phyloP scores from a whole-genome alignment of 106 monocot genomes.

The Dioscorea alata region DNA sequence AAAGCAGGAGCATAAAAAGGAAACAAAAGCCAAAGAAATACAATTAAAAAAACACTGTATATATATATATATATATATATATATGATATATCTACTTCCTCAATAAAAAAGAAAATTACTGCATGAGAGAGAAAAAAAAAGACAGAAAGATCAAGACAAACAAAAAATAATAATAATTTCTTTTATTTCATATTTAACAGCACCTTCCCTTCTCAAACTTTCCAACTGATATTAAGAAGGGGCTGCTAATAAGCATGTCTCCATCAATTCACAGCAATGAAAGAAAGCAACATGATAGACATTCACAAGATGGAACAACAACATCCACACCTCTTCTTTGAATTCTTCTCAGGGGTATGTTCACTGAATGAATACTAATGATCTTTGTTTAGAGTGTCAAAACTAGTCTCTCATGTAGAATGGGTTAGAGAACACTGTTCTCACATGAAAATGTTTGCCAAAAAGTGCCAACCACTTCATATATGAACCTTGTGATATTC shows the following conservation, averaged over 20 bases:
- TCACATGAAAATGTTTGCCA: too few species aligned
- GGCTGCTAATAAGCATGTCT: background rate
- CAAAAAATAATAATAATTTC: background rate
- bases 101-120: background rate
- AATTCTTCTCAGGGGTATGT: too few species aligned
- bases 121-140: constrained; percentile 13
- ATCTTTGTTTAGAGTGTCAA: too few species aligned
- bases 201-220: background rate
- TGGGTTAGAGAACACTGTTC: too few species aligned
- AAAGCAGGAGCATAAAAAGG: background rate
- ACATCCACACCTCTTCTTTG: background rate
- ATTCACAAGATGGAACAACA: too few species aligned
- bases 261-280: constrained; percentile 11
- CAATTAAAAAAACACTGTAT: background rate
- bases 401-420: too few species aligned
- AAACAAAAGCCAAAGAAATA: background rate
- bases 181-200: background rate
- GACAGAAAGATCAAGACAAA: background rate
- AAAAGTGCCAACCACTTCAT: too few species aligned
- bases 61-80: background rate
- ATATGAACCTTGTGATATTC: too few species aligned
- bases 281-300: constrained; percentile 7
- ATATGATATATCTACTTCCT: background rate
- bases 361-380: too few species aligned
- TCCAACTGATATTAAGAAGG: constrained; percentile 9